Conservation (phyloP, 257 asterid species). For the Primulina eburnea region DNA sequence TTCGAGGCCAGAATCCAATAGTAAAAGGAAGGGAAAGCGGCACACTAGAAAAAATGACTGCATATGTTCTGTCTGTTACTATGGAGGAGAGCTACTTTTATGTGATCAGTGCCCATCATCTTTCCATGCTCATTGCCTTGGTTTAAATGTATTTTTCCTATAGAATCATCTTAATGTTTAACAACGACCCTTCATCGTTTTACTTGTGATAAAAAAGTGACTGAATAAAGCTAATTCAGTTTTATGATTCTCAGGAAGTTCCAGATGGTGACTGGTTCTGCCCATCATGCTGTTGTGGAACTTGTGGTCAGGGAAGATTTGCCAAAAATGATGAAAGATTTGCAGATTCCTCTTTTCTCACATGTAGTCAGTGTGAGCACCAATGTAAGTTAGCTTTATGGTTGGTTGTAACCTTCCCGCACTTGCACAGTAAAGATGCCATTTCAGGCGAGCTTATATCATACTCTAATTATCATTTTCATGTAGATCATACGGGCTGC, state of each 20-base stretch:
- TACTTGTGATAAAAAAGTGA: constrained; percentile 8
- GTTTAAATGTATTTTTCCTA: constrained; percentile 56
- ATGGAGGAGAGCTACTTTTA: constrained; percentile 75
- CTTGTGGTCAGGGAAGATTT: constrained; percentile 49
- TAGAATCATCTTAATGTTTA: constrained; percentile 17
- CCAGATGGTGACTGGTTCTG: constrained; percentile 99
- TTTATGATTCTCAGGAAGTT: constrained; percentile 51
- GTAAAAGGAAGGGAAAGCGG: constrained; percentile 25
- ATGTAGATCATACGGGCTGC: constrained; percentile 73
- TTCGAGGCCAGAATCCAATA: constrained; percentile 28
- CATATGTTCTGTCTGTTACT: constrained; percentile 79
- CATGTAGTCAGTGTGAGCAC: constrained; percentile 76
- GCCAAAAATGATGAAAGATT: constrained; percentile 26
- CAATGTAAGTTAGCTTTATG: constrained; percentile 49
- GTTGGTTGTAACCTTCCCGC: constrained; percentile 8
- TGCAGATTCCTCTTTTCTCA: constrained; percentile 31
- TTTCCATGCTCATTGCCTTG: constrained; percentile 75
- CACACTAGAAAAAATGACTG: constrained; percentile 44
- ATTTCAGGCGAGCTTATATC: constrained; percentile 1
- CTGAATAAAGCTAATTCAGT: constrained; percentile 6
- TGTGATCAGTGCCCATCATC: constrained; percentile 95
- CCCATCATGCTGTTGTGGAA: constrained; percentile 84
- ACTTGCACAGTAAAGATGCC: constrained; percentile 15
- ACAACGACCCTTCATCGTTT: neutral
- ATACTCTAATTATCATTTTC: constrained; percentile 26